These are phyloP conservation scores for Barbatosphaeria neglecta DNA, from an alignment of 495 filamentous ascomycete genomes.

Conservation along the genomic window DNA sequence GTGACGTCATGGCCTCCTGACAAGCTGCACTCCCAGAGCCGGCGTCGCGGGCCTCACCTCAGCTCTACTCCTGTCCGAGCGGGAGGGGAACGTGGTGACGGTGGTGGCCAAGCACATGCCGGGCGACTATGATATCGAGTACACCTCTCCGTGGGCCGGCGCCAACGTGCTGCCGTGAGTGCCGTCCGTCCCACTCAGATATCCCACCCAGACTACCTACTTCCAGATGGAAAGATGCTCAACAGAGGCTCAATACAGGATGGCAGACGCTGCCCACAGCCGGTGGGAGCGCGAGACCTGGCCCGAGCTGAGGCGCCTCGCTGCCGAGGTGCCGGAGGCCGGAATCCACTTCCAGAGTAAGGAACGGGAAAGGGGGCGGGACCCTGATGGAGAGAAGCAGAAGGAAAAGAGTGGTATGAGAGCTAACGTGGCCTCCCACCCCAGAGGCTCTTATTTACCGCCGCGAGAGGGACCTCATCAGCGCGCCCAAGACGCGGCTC, in stretches of 20 bases:
- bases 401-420: background rate
- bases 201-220: too few relatives aligned
- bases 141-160: slow-evolving; percentile 89
- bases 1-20: too few relatives aligned
- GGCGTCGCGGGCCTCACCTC: slow-evolving; percentile 90
- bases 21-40: too few relatives aligned
- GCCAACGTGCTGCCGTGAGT: slow-evolving; percentile 80
- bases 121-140: slow-evolving; percentile 95
- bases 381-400: background rate
- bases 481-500: slow-evolving; percentile 5
- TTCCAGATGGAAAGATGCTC: too few relatives aligned
- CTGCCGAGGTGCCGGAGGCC: slow-evolving; percentile 65
- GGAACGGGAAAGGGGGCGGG: too few relatives aligned
- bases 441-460: slow-evolving; percentile 30
- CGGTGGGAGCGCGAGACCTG: slow-evolving; percentile 58
- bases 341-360: slow-evolving; percentile 79
- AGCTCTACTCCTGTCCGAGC: slow-evolving; percentile 67
- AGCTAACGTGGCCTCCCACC: slow-evolving; percentile 4
- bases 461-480: slow-evolving; percentile 22
- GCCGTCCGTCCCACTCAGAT: too few relatives aligned
- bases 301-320: slow-evolving; percentile 53
- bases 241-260: slow-evolving; percentile 15
- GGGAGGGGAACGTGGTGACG: slow-evolving; percentile 56
- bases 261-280: slow-evolving; percentile 23
- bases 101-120: slow-evolving; percentile 95